Base-by-base conservation (phyloP, 169 alveolate species). In the Ichthyophthirius multifiliis region DNA sequence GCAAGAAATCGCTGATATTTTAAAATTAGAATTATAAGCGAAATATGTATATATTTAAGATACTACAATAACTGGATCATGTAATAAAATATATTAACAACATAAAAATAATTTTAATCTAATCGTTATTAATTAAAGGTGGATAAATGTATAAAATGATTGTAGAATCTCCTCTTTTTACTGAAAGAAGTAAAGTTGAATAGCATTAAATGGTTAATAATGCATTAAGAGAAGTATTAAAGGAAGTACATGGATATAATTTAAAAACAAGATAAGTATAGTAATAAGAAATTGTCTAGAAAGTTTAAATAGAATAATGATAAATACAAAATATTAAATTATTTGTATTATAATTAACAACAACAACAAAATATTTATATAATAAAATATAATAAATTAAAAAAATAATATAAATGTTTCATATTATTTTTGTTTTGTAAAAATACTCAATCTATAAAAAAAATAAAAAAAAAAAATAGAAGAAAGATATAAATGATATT, bases 161-260 rank as follows among this genome's bases (percentile, higher is more conserved):
- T 15, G 62, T 67, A 9, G 31, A 34, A 34, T 67, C 77, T 12
- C 77, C 77, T 18, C 39, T 34, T 16, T 67, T 67, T 67, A 41
- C 35, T 20, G 77, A 41, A 18, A 67, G 7, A 37, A 37, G 64
- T 67, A 67, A 37, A 67, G 77, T 67, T 18, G 39, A 67, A 41
- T 41, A 67, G 23, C 77, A 67, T 37, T 7, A 67, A 39, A 37
- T 67, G 62, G 77, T 67, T 34, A 67, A 35, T 37, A 41, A 37
- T 34, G 35, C 16, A 18, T 67, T 67, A 39, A 67, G 32, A 35
- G 63, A 39, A 35, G 31, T 34, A 35, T 39, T 67, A 15, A 37
- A 34, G 18, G 77, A 67, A n/a, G 77, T 67, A 37, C 77, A 67
- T 18, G 77, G 77, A 20, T 67, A 37, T 67, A 67, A 67, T 39